phyloP scores from a whole-genome alignment of 2,329 filamentous ascomycete genomes.

The Diaporthe sp. region DNA sequence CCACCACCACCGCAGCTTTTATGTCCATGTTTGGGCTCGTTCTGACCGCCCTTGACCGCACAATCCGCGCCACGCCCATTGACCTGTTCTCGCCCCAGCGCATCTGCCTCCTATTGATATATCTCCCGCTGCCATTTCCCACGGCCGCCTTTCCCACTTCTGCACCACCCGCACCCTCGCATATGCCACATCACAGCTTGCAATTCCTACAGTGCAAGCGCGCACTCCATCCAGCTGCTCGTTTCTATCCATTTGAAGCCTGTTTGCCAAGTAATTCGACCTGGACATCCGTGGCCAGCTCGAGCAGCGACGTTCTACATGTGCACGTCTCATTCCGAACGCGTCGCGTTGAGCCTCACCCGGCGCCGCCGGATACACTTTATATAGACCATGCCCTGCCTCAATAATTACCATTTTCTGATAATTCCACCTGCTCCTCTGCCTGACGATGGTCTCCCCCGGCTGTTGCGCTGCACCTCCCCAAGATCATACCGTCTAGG shows the following conservation, averaged over 20 bases:
- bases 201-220: constrained; percentile 28
- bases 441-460: background rate
- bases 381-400: background rate
- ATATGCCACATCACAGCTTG: constrained; percentile 33
- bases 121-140: constrained; percentile 17
- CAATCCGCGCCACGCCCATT: constrained; percentile 54
- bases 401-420: background rate
- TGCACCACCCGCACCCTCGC: constrained; percentile 35
- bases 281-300: background rate
- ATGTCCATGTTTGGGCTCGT: constrained; percentile 75
- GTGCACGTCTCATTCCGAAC: background rate
- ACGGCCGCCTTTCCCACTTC: constrained; percentile 30
- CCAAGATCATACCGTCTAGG: background rate
- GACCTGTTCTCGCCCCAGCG: background rate
- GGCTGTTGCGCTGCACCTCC: background rate
- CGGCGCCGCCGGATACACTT: background rate
- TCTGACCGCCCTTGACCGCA: constrained; percentile 61
- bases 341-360: constrained; percentile 2
- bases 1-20: constrained; percentile 51
- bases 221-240: background rate
- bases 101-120: constrained; percentile 28
- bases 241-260: background rate
- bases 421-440: background rate
- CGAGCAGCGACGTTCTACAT: background rate
- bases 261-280: no score